Evolutionary conservation across 1,284 basidiomycete species (phyloP), one percentile per base, ranked within the genome.

Genomic region (Amylostereum areolatum): DNA sequence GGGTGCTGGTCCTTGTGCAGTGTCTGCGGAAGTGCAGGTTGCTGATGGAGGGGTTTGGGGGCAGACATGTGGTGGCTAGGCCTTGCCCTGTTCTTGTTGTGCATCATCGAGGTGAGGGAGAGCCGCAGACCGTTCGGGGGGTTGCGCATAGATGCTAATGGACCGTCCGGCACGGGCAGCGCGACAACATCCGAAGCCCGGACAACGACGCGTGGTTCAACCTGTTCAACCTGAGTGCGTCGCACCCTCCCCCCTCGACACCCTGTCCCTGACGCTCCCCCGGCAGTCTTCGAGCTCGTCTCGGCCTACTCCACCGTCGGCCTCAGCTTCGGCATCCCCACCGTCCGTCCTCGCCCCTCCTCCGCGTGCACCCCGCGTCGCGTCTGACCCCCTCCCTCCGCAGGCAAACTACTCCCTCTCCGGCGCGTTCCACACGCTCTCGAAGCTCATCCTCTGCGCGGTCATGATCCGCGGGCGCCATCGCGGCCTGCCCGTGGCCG

Each of bases 61-160:
- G 3, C 52, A 89, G 90, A 93, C 68, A 89, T 93, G 79, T 94
- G 91, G 91, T 93, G 89, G 89, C 64, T 94, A 10, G 85, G 74
- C 0, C 63, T 89, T 4, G 88, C 88, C 0, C 64, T 93, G 18
- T 89, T 91, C 66, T 65, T 94, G 2, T 72, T 95, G 32, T 95
- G 92, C 62, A 93, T 95, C 56, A 83, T 93, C 48, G 93, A 97
- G 77, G 87, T 67, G 24, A 25, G 59, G 37, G 32, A 25, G 28
- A 25, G 4, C 18, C 27, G 33, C 33, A 25, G 32, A 7, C 6
- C n/a, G n/a, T n/a, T n/a, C n/a, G n/a, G 35, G 30, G 18, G 27
- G 27, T 37, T 27, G 24, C 31, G 2, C 47, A 5, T 2, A n/a
- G 27, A 9, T 35, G 11, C 2, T 31, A 34, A 34, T 12, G 5